These are phyloP conservation scores for Nemania bipapillata DNA, from an alignment of 2,329 filamentous ascomycete genomes.

Conservation along the genomic window DNA sequence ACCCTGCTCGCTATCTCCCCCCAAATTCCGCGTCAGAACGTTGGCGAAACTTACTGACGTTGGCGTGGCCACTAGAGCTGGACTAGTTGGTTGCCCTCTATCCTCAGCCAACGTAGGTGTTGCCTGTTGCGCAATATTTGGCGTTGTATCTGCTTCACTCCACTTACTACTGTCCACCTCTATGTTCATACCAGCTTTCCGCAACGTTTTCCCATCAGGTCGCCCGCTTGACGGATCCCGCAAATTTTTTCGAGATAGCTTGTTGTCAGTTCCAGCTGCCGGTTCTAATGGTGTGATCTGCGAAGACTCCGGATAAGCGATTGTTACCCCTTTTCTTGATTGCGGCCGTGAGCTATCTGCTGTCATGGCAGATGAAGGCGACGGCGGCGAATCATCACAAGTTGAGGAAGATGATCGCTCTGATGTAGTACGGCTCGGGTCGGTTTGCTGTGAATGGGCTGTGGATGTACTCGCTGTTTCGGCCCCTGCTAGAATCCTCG, in stretches of 20 bases:
- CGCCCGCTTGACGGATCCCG: slow-evolving; percentile 28
- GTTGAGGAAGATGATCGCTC: slow-evolving; percentile 57
- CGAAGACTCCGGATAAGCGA: slow-evolving; percentile 40
- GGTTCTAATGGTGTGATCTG: slow-evolving; percentile 18
- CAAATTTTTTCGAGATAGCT: slow-evolving; percentile 23
- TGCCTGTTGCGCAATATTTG: slow-evolving; percentile 44
- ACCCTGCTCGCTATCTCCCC: slow-evolving; percentile 32
- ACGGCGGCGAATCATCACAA: slow-evolving; percentile 55
- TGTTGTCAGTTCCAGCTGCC: slow-evolving; percentile 33
- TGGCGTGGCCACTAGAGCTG: slow-evolving; percentile 40
- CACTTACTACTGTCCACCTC: slow-evolving; percentile 41
- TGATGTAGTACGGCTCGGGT: slow-evolving; percentile 51
- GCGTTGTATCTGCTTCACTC: slow-evolving; percentile 44
- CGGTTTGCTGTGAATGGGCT: slow-evolving; percentile 43
- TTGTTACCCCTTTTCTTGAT: slow-evolving; percentile 52
- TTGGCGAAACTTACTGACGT: slow-evolving; percentile 43
- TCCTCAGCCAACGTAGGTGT: slow-evolving; percentile 24
- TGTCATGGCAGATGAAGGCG: slow-evolving; percentile 54
- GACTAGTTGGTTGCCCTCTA: slow-evolving; percentile 28
- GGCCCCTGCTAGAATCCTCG: slow-evolving; percentile 39
- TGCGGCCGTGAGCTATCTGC: slow-evolving; percentile 59
- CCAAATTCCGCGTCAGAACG: slow-evolving; percentile 36
- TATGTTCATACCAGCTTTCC: slow-evolving; percentile 20
- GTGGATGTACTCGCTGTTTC: slow-evolving; percentile 43
- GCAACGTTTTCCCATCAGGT: slow-evolving; percentile 24